Conservation (phyloP, 257 asterid species). For the Agastache rugosa region DNA sequence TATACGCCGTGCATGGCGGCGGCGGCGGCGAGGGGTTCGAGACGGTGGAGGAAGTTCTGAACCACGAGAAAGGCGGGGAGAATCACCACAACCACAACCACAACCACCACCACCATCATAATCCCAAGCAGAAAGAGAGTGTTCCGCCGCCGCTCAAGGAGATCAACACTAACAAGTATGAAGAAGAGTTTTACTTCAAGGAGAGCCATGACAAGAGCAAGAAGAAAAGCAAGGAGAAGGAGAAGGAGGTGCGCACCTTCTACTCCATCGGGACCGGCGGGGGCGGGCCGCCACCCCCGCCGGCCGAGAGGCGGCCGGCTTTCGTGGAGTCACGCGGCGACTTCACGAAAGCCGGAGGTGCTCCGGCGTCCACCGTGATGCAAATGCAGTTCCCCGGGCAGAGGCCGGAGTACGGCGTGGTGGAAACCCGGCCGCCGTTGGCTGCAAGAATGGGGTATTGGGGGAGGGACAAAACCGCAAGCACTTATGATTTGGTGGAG, state of each 20-base stretch:
- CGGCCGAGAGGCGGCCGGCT: constrained; percentile 54
- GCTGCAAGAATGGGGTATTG: constrained; percentile 91
- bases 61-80: constrained; percentile 33
- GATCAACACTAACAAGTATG: constrained; percentile 45
- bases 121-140: constrained; percentile 32
- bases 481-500: constrained; percentile 93
- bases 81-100: not conserved
- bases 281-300: constrained; percentile 51
- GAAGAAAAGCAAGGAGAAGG: constrained; percentile 80
- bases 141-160: constrained; percentile 52
- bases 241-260: constrained; percentile 77
- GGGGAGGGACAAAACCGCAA: constrained; percentile 90
- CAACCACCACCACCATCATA: constrained; percentile 23
- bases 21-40: constrained; percentile 30
- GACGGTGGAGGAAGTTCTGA: constrained; percentile 36
- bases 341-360: constrained; percentile 51
- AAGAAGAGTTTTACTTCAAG: constrained; percentile 45
- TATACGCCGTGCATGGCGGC: constrained; percentile 51
- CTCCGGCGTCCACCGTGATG: constrained; percentile 54
- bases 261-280: constrained; percentile 58
- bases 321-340: constrained; percentile 52
- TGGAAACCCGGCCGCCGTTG: constrained; percentile 86
- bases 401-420: constrained; percentile 79
- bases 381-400: constrained; percentile 75
- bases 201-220: constrained; percentile 46